Percentiles rank a stretch among this genome's conserved stretches.
These are phyloP conservation scores for Laguncularia racemosa DNA, from an alignment of 345 rosid genomes.

Conservation along the genomic window DNA sequence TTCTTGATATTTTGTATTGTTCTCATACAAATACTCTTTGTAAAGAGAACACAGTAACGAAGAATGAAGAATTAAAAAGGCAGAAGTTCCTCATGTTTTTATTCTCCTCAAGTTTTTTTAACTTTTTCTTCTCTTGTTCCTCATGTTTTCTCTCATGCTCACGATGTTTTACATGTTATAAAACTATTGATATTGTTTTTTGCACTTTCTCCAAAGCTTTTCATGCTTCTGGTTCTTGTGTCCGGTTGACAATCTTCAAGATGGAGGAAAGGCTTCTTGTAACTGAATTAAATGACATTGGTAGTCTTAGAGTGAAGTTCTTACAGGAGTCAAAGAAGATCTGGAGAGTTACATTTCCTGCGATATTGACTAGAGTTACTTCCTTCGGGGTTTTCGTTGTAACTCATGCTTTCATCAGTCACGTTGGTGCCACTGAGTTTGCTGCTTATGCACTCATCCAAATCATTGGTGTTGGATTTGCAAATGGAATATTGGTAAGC, in stretches of 20 bases:
- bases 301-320: slow-evolving; percentile 4
- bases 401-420: slow-evolving; percentile 24
- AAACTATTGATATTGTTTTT: too few relatives aligned
- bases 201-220: too few relatives aligned
- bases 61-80: too few relatives aligned
- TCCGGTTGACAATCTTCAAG: neutral
- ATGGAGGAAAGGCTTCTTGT: slow-evolving; percentile 20
- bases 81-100: too few relatives aligned
- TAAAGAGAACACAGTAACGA: too few relatives aligned
- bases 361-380: slow-evolving; percentile 13
- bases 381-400: slow-evolving; percentile 16
- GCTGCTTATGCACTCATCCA: slow-evolving; percentile 30
- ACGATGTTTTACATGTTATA: too few relatives aligned
- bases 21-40: too few relatives aligned
- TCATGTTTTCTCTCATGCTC: too few relatives aligned
- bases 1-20: too few relatives aligned
- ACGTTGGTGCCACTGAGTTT: slow-evolving; percentile 20
- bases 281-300: neutral
- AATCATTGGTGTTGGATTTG: slow-evolving; percentile 16
- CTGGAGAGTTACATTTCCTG: slow-evolving; percentile 27
- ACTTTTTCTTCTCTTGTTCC: too few relatives aligned
- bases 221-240: too few relatives aligned
- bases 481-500: slow-evolving; percentile 20
- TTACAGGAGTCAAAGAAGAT: slow-evolving; percentile 27
- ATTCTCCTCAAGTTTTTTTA: too few relatives aligned